These are phyloP conservation scores for Ustilago nuda DNA, from an alignment of 1,284 basidiomycete genomes.

Conservation along the genomic window DNA sequence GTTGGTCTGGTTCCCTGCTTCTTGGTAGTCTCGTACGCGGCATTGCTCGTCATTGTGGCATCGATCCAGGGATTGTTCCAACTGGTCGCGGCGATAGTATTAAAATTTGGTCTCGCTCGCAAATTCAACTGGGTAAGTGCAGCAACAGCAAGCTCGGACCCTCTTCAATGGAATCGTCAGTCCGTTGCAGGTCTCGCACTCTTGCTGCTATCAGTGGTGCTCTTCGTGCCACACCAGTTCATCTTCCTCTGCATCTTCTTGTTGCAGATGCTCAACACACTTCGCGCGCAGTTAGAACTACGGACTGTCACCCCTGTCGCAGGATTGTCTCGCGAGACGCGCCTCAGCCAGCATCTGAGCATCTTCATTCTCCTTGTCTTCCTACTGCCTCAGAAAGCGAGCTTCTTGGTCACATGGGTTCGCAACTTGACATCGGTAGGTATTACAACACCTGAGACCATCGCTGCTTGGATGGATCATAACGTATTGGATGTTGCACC, in stretches of 20 bases:
- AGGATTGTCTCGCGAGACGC: constrained; percentile 64
- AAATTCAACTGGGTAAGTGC: constrained; percentile 26
- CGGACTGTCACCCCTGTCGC: not conserved
- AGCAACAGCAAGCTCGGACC: constrained; percentile 25
- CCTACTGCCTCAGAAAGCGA: constrained; percentile 82
- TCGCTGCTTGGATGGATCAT: constrained; percentile 73
- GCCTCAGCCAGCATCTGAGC: constrained; percentile 72
- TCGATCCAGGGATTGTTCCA: constrained; percentile 30
- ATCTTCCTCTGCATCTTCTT: constrained; percentile 84
- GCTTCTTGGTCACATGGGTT: constrained; percentile 88
- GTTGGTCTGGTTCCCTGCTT: constrained; percentile 30
- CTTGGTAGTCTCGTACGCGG: constrained; percentile 34
- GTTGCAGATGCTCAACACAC: constrained; percentile 74
- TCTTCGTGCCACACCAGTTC: constrained; percentile 88
- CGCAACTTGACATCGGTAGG: constrained; percentile 74
- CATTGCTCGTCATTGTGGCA: constrained; percentile 27
- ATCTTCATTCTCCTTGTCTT: constrained; percentile 82
- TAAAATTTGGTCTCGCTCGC: constrained; percentile 14
- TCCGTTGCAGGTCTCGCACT: constrained; percentile 74
- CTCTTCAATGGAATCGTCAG: constrained; percentile 29
- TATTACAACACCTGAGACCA: constrained; percentile 63
- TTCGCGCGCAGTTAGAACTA: constrained; percentile 54
- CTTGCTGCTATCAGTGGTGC: constrained; percentile 77
- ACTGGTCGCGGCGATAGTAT: constrained; percentile 18
- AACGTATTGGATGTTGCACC: constrained; percentile 77